Evolutionary conservation across 805 yeast species (phyloP), one percentile per base, ranked within the genome.

Genomic region (Kodamaea kakaduensis): DNA sequence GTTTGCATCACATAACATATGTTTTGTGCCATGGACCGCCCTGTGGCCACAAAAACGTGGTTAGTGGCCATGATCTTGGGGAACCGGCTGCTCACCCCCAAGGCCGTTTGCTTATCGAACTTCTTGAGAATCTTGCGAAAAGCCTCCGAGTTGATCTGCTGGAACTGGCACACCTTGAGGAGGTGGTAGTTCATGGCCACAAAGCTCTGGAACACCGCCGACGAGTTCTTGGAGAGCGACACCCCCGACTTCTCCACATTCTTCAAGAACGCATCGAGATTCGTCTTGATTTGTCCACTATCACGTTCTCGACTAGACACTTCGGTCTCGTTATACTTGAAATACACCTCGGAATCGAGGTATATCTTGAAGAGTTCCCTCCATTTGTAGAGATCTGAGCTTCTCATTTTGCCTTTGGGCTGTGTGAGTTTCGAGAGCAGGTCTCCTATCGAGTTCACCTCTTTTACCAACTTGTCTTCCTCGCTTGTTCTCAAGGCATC

Each of bases 101-200:
- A 57, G 5, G 75, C 59, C 0, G 90, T 83, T 47, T 76, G 81
- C 51, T 83, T 83, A 46, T 84, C 88, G 47, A 84, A 83, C 51
- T 83, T 83, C 52, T 83, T 82, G 50, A 82, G 62, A 41, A 83
- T 83, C 54, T 83, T 83, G 12, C 71, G 59, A 25, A 81, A 69
- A 0, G 90, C 90, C 26, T 75, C 67, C 21, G 72, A 62, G 54
- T 83, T 83, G 40, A 82, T 65, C 6, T 72, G 61, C 47, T 79
- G 83, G 50, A 77, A 83, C 43, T 75, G 73, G 19, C 78, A 63
- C 8, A 76, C 69, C 47, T 75, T 74, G 27, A 83, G 50, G 14
- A 83, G 55, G 37, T 73, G 73, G 20, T 64, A 56, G 51, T 83
- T 83, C 46, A 81, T 48, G 3, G 58, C 54, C 39, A 74, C 59